Percentiles rank a stretch among this genome's conserved stretches.
Conservation (phyloP, 108 stramenopile genomes). For the Cyclotella sp. region DNA sequence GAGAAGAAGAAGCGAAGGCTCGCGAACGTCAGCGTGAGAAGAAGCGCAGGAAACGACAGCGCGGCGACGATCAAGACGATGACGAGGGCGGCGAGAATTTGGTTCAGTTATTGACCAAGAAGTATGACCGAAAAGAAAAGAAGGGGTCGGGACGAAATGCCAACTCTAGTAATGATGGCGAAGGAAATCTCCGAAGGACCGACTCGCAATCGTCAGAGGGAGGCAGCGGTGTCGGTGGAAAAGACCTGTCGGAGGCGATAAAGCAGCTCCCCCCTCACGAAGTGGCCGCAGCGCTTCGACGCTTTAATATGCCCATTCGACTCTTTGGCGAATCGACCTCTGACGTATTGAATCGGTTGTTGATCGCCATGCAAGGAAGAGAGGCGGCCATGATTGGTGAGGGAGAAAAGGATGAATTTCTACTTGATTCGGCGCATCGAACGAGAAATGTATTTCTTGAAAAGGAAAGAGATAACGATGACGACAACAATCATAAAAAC, state of each 20-base stretch:
- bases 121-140: slow-evolving; percentile 8
- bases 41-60: background rate
- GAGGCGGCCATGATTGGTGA: slow-evolving; percentile 52
- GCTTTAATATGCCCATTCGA: slow-evolving; percentile 72
- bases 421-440: slow-evolving; percentile 73
- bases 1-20: slow-evolving; percentile 24
- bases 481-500: background rate
- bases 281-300: slow-evolving; percentile 58
- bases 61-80: slow-evolving; percentile 5
- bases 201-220: slow-evolving; percentile 6
- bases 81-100: slow-evolving; percentile 27
- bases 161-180: background rate
- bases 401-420: slow-evolving; percentile 78
- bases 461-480: slow-evolving; percentile 20
- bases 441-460: slow-evolving; percentile 86
- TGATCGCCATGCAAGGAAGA: slow-evolving; percentile 59
- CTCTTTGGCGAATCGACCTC: slow-evolving; percentile 71
- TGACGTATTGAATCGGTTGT: slow-evolving; percentile 52
- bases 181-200: background rate
- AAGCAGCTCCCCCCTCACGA: slow-evolving; percentile 17
- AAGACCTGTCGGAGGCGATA: slow-evolving; percentile 14
- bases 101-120: slow-evolving; percentile 33
- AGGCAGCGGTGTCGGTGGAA: no score
- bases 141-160: background rate
- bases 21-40: slow-evolving; percentile 11